These are phyloP conservation scores for Ustilago cynodontis DNA, from an alignment of 1,284 basidiomycete genomes.

Conservation along the genomic window DNA sequence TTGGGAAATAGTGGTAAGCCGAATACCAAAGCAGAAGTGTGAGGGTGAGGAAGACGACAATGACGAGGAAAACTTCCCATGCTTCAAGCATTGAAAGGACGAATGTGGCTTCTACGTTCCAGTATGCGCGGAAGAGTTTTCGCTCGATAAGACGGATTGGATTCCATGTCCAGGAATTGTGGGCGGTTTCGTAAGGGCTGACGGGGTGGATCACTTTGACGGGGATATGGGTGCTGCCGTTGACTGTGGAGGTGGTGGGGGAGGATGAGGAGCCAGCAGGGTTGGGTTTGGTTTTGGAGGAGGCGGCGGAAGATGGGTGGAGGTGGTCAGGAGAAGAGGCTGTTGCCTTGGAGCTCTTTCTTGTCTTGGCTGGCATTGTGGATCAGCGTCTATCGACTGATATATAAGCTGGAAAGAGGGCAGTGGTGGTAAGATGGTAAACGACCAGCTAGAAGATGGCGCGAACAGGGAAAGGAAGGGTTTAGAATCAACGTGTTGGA, in stretches of 20 bases:
- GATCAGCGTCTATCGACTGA: not conserved
- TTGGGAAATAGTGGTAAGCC: slow-evolving; percentile 44
- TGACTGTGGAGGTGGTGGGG: slow-evolving; percentile 19
- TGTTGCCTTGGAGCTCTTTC: slow-evolving; percentile 16
- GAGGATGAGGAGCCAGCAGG: slow-evolving; percentile 19
- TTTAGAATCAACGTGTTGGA: not conserved
- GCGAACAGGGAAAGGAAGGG: not conserved
- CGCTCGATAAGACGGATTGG: slow-evolving; percentile 49
- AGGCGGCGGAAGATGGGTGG: slow-evolving; percentile 27
- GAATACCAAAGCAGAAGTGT: slow-evolving; percentile 45
- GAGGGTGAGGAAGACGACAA: slow-evolving; percentile 30
- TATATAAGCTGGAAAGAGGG: not conserved
- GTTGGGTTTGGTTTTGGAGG: slow-evolving; percentile 10
- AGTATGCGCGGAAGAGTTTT: slow-evolving; percentile 43
- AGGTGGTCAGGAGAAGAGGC: slow-evolving; percentile 16
- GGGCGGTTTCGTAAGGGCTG: not conserved
- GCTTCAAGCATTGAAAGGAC: slow-evolving; percentile 52
- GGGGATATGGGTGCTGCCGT: slow-evolving; percentile 13
- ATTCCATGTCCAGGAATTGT: slow-evolving; percentile 36
- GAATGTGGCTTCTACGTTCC: slow-evolving; percentile 44
- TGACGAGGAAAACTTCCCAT: slow-evolving; percentile 51
- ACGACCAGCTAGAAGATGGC: not conserved
- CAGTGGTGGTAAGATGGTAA: not conserved
- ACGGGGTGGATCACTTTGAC: slow-evolving; percentile 9
- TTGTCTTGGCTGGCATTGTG: slow-evolving; percentile 33